Conservation (phyloP, 148 eudicot genomes). For the Rhododendron williamsianum region DNA sequence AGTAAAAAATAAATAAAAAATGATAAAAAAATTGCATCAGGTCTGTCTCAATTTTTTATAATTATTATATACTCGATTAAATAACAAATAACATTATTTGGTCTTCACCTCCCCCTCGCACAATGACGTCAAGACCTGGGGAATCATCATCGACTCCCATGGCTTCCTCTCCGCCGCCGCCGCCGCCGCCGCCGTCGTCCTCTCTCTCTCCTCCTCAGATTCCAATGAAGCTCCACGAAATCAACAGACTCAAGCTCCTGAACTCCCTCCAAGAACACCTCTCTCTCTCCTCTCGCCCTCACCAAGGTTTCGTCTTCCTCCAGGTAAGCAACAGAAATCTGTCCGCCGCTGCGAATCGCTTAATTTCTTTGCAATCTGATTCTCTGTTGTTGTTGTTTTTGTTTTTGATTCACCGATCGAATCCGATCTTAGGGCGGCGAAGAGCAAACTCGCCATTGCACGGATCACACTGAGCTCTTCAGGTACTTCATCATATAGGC, state of each 20-base stretch:
- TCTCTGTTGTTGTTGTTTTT: neutral
- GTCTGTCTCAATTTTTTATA: too few relatives aligned
- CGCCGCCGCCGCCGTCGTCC: slow-evolving; percentile 17
- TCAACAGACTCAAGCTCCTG: slow-evolving; percentile 56
- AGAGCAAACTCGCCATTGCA: slow-evolving; percentile 75
- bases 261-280: slow-evolving; percentile 55
- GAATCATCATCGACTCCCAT: slow-evolving; percentile 23
- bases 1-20: too few relatives aligned
- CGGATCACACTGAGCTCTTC: slow-evolving; percentile 87
- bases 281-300: slow-evolving; percentile 40
- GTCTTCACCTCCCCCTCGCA: neutral
- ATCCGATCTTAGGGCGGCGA: slow-evolving; percentile 65
- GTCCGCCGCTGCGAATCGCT: neutral
- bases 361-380: neutral
- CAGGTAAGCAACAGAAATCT: slow-evolving; percentile 37
- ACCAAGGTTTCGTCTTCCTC: slow-evolving; percentile 61
- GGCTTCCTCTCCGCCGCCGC: slow-evolving; percentile 25
- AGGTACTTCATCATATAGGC: slow-evolving; percentile 31
- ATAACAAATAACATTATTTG: too few relatives aligned
- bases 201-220: slow-evolving; percentile 53
- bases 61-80: too few relatives aligned
- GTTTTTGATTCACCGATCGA: neutral
- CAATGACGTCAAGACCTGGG: slow-evolving; percentile 5
- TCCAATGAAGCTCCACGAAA: slow-evolving; percentile 54
- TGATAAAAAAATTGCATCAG: too few relatives aligned